Base-by-base conservation (phyloP, 495 filamentous ascomycete genomes). In the Penicillium waksmanii region DNA sequence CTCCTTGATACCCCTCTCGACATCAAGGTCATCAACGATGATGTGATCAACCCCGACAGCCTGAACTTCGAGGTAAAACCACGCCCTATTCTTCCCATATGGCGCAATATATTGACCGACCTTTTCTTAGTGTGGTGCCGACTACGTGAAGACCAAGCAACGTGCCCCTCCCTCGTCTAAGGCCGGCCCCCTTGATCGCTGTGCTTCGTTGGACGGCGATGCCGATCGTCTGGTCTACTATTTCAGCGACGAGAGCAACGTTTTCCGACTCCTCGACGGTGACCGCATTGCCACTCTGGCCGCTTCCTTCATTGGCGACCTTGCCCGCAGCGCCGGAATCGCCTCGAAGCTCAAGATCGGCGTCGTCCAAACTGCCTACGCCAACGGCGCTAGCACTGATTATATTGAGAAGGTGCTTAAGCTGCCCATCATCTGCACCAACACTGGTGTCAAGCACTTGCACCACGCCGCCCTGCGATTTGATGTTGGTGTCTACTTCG, bases 141-240 rank as follows among this genome's bases (percentile, higher is more conserved):
- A 98, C 70, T 97, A 87, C 59, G 96, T 98, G 60, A 98, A 98
- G 74, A 98, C 95, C 12, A 90, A 91, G 73, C 96, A 98, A 77
- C 87, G 93, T 51, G 89, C 91, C 60, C 95, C 96, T 15, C 90
- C 91, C 25, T 87, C 81, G 18, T 93, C 91, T 40, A 91, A 95
- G 67, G 89, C 87, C 33, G 79, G 80, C 21, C 77, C 80, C 1
- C 83, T 89, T n/a, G 87, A 90, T 55, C 87, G 96, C n/a, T 93
- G 87, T 76, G 92, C 89, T 67, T 97, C 94, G 15, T 78, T 96
- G 33, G 95, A 98, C 61, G 95, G 95, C 51, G 95, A 98, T 71
- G 96, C 95, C 10, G 95, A 98, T 72, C 88, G 95, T 57, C 77
- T 98, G 54, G 88, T 98, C 51, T 98, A 96, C 81, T 98, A 97